phyloP scores from a whole-genome alignment of 2,329 filamentous ascomycete genomes.

The Ceratocystis alfenasii region DNA sequence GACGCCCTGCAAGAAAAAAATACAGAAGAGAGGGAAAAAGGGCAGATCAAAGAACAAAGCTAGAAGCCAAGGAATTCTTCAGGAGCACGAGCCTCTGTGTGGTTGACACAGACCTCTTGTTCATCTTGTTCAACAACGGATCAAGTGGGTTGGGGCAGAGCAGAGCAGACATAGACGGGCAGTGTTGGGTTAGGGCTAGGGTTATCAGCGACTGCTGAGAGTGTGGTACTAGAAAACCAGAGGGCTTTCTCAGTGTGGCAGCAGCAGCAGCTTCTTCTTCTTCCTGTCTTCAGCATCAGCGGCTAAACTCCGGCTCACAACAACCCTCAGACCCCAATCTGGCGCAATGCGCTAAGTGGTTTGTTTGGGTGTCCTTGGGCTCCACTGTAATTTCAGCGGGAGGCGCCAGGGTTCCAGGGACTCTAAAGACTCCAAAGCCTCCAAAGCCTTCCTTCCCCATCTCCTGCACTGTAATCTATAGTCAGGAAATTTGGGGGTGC shows the following conservation, averaged over 20 bases:
- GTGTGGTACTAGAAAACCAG: background rate
- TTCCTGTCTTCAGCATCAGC: background rate
- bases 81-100: background rate
- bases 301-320: background rate
- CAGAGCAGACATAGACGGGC: background rate
- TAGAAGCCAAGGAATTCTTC: background rate
- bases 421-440: background rate
- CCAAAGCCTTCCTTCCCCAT: background rate
- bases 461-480: background rate
- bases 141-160: too few relatives aligned
- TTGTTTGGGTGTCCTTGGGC: background rate
- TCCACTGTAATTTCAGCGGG: conserved; percentile 7
- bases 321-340: background rate
- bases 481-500: background rate
- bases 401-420: background rate
- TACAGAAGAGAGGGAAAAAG: background rate
- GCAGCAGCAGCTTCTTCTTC: background rate
- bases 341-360: background rate
- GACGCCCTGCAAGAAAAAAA: background rate
- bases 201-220: background rate
- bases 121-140: background rate
- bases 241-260: background rate
- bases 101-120: background rate
- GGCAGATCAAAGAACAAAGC: background rate
- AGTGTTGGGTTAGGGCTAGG: background rate